These are phyloP conservation scores for Hyphopichia wangnamkhiaoensis DNA, from an alignment of 1,139 yeast species.

Conservation along the genomic window DNA sequence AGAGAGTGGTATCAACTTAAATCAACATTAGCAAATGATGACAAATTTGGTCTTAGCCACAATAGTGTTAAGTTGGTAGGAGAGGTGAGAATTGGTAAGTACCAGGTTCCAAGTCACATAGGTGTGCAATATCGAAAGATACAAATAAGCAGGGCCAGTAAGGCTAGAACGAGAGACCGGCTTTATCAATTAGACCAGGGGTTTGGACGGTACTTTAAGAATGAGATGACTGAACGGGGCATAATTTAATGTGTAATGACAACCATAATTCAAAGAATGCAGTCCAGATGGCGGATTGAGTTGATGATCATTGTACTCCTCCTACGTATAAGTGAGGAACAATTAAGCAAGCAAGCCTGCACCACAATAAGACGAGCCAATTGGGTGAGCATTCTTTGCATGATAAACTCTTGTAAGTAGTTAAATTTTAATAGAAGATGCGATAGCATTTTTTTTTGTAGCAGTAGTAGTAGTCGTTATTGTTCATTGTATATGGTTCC, in stretches of 20 bases:
- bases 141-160: constrained; percentile 4
- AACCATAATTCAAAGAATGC: too few species aligned
- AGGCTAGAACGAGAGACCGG: constrained; percentile 13
- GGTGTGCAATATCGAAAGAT: background rate
- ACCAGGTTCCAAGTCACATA: background rate
- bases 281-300: too few species aligned
- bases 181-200: constrained; percentile 18
- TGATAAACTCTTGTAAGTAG: too few species aligned
- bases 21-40: background rate
- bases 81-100: background rate
- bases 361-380: too few species aligned
- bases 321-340: too few species aligned
- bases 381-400: too few species aligned
- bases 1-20: constrained; percentile 15
- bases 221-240: constrained; percentile 20
- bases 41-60: background rate
- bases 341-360: too few species aligned
- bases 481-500: too few species aligned
- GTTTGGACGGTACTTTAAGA: constrained; percentile 15
- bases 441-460: too few species aligned
- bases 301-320: too few species aligned
- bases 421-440: too few species aligned
- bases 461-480: too few species aligned
- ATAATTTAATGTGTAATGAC: constrained; percentile 1
- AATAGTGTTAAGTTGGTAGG: background rate